These are phyloP conservation scores for Colletotrichum sp. DNA, from an alignment of 2,329 filamentous ascomycete species.

Conservation along the genomic window DNA sequence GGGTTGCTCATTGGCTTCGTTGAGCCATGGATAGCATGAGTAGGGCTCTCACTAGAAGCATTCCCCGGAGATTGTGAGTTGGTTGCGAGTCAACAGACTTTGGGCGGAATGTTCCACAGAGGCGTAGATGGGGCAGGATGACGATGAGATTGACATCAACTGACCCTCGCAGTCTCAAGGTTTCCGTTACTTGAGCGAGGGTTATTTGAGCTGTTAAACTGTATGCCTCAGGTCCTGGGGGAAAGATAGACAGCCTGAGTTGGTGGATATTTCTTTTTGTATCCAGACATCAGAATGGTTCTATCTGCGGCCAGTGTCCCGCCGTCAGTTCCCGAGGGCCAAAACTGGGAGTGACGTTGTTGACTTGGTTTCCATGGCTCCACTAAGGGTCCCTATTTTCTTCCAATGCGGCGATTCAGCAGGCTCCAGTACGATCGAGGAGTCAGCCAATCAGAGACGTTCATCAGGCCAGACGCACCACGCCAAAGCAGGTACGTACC, in stretches of 20 bases:
- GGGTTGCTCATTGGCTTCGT: neutral
- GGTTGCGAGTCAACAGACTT: neutral
- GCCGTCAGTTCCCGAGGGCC: slow-evolving; percentile 8
- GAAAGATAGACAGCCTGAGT: neutral
- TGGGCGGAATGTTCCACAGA: neutral
- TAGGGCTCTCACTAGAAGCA: neutral
- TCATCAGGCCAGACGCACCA: neutral
- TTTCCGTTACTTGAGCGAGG: neutral
- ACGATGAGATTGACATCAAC: neutral
- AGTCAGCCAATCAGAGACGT: neutral
- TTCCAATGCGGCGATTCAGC: slow-evolving; percentile 19
- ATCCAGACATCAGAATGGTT: neutral
- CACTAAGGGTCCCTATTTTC: slow-evolving; percentile 16
- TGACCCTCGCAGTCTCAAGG: neutral
- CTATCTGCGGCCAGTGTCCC: neutral
- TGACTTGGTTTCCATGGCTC: slow-evolving; percentile 16
- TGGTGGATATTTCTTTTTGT: neutral
- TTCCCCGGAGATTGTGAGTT: neutral
- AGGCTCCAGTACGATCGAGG: slow-evolving; percentile 5
- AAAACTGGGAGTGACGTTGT: slow-evolving; percentile 20
- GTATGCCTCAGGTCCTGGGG: neutral
- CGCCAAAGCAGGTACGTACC: slow-evolving; percentile 7
- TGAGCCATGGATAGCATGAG: neutral
- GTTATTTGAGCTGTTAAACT: neutral
- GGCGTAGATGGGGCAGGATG: neutral